Evolutionary conservation across 2,329 filamentous ascomycete genomes (phyloP), one percentile per base, ranked within the genome.

Genomic region (Penicillium sp.): DNA sequence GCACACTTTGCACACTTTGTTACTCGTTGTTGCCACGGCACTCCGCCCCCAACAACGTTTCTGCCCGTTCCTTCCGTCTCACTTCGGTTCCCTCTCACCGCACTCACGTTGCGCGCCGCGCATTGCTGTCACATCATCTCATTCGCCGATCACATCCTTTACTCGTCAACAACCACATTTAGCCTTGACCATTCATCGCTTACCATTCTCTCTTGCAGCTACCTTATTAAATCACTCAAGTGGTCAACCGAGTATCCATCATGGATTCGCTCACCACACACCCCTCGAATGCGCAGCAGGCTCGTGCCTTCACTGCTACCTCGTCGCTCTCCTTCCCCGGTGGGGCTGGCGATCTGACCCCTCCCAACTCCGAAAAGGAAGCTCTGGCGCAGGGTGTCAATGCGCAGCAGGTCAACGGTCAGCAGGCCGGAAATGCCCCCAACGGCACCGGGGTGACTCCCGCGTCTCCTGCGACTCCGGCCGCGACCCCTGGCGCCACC

Each of bases 261-360:
- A 96, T 96, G 91, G 91, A 96, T 75, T 85, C 86, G 69, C 88
- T 96, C 69, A 92, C 91, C 70, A 94, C 93, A 66, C 94, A 97
- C 73, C 94, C 94, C 46, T 84, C 89, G 63, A 97, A 87, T 73
- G 92, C 93, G 69, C 86, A 88, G 65, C 92, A 97, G 84, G 94
- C 94, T 62, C 94, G 94, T 83, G 91, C 90, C 72, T 96, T 97
- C 78, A 96, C 92, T 68, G 92, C 91, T 57, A 90, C 92, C 53
- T 90, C 91, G 62, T 96, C 92, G 67, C 83, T 97, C 66, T 96
- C 92, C 58, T 97, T 95, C 77, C 92, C 93, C 49, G 89, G 90
- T 71, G 91, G 88, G 60, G 86, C 87, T 67, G 86, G 86, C 67
- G 91, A 96, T 72, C 75, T 97, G 73, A 93, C 91, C 55, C 91